Evolutionary conservation across 768 basidiomycete genomes (phyloP).

Genomic region (Hygrophoropsis aurantiaca): DNA sequence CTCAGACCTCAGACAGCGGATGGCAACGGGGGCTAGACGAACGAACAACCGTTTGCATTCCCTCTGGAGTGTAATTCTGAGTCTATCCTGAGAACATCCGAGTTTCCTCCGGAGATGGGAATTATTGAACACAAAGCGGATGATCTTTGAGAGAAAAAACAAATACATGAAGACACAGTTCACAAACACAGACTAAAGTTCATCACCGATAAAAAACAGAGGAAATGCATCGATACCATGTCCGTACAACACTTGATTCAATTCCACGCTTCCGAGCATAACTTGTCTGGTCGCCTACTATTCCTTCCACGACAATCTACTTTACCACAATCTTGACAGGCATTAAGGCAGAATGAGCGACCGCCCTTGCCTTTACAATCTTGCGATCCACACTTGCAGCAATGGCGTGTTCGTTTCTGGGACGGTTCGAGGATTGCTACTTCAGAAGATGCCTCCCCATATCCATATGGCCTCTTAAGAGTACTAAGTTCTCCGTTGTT

Average conservation of each 20-base stretch:
- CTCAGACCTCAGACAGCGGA: too few species aligned
- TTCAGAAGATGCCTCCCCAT: slow-evolving; percentile 21
- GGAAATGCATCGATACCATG: too few species aligned
- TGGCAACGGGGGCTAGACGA: too few species aligned
- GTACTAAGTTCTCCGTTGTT: slow-evolving; percentile 23
- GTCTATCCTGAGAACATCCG: too few species aligned
- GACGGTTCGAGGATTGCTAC: slow-evolving; percentile 36
- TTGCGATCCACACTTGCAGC: slow-evolving; percentile 79
- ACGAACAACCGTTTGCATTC: too few species aligned
- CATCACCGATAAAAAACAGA: too few species aligned
- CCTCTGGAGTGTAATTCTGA: too few species aligned
- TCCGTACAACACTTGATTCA: slow-evolving; percentile 5
- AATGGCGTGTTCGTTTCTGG: slow-evolving; percentile 71
- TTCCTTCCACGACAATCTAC: slow-evolving; percentile 76
- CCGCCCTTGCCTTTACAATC: slow-evolving; percentile 86
- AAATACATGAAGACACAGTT: too few species aligned
- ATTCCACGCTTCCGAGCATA: slow-evolving; percentile 60
- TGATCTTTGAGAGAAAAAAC: too few species aligned
- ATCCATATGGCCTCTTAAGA: slow-evolving; percentile 27
- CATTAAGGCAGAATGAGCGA: slow-evolving; percentile 66
- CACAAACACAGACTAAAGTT: too few species aligned
- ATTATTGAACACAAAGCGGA: too few species aligned
- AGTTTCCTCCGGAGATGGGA: too few species aligned
- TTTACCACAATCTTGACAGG: slow-evolving; percentile 84
- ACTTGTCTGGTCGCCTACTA: slow-evolving; percentile 74